A percentile compares a stretch with the other conserved stretches of the same genome.
Conservation (phyloP, 2,329 filamentous ascomycete genomes). For the Fusarium fujikuroi region DNA sequence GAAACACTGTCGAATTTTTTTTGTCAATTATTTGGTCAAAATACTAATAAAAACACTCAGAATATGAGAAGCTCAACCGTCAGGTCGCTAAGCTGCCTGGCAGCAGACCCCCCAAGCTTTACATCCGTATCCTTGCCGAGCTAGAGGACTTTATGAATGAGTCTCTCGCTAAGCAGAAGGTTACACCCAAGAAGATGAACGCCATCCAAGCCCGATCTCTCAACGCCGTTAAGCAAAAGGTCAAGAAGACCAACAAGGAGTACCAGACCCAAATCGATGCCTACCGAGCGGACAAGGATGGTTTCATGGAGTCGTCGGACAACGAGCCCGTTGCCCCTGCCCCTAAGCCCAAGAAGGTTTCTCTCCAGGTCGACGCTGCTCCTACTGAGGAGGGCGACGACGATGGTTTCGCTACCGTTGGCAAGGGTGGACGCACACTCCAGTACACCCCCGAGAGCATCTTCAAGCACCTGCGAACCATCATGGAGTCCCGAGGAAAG, state of each 20-base stretch:
- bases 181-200: slow-evolving; percentile 98
- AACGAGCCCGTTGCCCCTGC: slow-evolving; percentile 68
- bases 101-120: slow-evolving; percentile 86
- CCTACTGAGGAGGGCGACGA: slow-evolving; percentile 72
- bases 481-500: slow-evolving; percentile 95
- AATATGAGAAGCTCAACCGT: slow-evolving; percentile 94
- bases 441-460: slow-evolving; percentile 98
- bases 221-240: slow-evolving; percentile 97
- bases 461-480: slow-evolving; percentile 92
- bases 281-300: slow-evolving; percentile 86
- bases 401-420: slow-evolving; percentile 89
- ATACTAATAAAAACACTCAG: slow-evolving; percentile 57
- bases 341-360: slow-evolving; percentile 57
- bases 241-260: slow-evolving; percentile 99
- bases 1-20: not conserved
- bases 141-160: slow-evolving; percentile 96
- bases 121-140: slow-evolving; percentile 92
- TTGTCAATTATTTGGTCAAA: not conserved
- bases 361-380: slow-evolving; percentile 57
- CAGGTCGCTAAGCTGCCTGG: slow-evolving; percentile 82
- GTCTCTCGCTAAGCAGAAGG: slow-evolving; percentile 93
- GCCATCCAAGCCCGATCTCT: slow-evolving; percentile 92
- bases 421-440: slow-evolving; percentile 86
- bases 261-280: slow-evolving; percentile 87
- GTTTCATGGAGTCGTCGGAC: slow-evolving; percentile 87